Evolutionary conservation across 176 grass and related monocot species (phyloP).

Genomic region (Oryza australiensis): DNA sequence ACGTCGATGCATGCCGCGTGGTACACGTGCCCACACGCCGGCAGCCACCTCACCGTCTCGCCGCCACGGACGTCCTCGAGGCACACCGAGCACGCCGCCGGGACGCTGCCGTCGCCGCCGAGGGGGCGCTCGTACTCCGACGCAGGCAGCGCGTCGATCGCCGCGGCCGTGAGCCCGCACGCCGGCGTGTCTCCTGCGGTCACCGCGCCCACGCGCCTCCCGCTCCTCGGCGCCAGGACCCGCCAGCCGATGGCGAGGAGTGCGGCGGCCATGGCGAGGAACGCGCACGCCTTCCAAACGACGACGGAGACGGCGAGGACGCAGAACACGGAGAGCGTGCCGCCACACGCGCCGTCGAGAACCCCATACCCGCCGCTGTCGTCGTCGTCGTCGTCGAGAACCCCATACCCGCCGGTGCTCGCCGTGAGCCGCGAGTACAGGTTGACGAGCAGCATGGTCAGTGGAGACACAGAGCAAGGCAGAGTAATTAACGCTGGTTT

Average conservation of each 20-base stretch:
- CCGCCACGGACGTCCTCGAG: constrained; percentile 57
- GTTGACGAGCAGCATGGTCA: constrained; percentile 29
- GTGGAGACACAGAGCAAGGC: neutral
- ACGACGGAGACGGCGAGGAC: constrained; percentile 23
- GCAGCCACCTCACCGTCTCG: constrained; percentile 60
- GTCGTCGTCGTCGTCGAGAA: neutral
- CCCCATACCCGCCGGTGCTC: neutral
- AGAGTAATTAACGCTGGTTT: neutral
- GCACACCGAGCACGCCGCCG: constrained; percentile 53
- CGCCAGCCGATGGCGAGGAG: constrained; percentile 26
- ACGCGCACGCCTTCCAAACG: constrained; percentile 17
- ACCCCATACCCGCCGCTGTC: neutral
- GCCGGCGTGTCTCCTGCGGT: neutral
- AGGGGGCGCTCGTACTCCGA: constrained; percentile 22
- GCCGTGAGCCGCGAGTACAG: constrained; percentile 23
- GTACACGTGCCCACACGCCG: constrained; percentile 69
- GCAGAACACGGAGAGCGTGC: constrained; percentile 34
- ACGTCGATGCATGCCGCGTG: constrained; percentile 66
- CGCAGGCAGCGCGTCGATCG: constrained; percentile 20
- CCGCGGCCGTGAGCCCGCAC: too few relatives aligned
- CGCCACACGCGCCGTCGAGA: neutral
- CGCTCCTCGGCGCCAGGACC: neutral
- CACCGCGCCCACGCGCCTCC: neutral
- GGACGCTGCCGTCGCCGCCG: neutral
- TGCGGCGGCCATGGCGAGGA: neutral